Conservation (phyloP, 257 asterid species). For the Capsicum rhomboideum region DNA sequence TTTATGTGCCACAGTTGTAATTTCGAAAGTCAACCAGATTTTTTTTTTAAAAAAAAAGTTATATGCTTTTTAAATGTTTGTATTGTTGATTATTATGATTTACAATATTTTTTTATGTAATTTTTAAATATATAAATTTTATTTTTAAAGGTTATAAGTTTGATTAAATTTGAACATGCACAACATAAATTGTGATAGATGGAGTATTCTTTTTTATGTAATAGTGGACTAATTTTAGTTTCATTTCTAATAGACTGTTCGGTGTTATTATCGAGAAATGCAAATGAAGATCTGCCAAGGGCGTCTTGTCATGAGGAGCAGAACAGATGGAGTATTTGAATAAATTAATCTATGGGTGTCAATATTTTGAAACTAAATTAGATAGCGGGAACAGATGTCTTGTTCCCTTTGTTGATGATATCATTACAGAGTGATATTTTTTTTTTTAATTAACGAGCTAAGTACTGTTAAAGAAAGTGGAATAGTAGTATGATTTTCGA, state of each 20-base stretch:
- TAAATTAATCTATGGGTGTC: background rate
- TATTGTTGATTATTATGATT: no score
- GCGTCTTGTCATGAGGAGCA: background rate
- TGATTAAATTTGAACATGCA: no score
- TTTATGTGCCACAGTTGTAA: no score
- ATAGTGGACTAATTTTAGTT: background rate
- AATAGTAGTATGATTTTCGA: background rate
- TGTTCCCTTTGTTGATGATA: background rate
- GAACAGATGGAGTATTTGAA: background rate
- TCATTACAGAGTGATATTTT: background rate
- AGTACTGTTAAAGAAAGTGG: background rate
- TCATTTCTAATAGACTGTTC: background rate
- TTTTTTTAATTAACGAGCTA: background rate
- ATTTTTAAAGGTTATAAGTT: no score
- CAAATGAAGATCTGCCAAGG: background rate
- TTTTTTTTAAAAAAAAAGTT: no score
- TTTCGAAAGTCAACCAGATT: no score
- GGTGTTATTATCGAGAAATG: background rate
- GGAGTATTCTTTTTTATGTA: no score
- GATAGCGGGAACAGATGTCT: background rate
- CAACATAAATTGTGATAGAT: no score
- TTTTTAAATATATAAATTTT: no score
- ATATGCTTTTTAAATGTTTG: no score
- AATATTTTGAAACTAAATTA: background rate
- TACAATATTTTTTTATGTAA: no score